Evolutionary conservation across 169 alveolate species (phyloP), one percentile per base, ranked within the genome.

Genomic region (Perkinsus olseni): DNA sequence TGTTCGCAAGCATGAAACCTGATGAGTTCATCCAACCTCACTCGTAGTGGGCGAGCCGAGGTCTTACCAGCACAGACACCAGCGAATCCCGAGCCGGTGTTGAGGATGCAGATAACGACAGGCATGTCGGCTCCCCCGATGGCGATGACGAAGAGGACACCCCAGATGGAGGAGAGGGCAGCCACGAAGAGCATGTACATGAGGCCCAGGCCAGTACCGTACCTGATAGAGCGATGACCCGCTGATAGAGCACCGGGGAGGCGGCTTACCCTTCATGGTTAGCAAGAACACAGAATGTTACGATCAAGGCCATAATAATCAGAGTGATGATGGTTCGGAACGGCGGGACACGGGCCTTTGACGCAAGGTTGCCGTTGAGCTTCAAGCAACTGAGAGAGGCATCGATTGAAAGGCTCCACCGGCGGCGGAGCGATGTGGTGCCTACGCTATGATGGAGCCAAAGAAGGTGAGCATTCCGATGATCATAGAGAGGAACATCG

Each of bases 101-200:
- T 97, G 91, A 97, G 94, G 95, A 96, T 97, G 48, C 98, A 96
- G 38, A 97, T 97, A 37, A 96, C 98, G 1, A 97, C 98, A 34
- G 99, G 99, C 99, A 97, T 97, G 94, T 97, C 99, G 91, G 98
- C 99, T 28, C 97, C 98, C 91, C 99, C 99, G 39, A 97, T 96
- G 34, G 98, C 95, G 94, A 97, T 96, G 74, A 97, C 97, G 74
- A 97, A 92, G 91, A 96, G 98, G 92, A 97, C 95, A 28, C 99
- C 98, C 38, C 95, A 93, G 74, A 96, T 92, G 93, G 93, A 93
- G 36, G 97, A 95, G 82, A 62, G 82, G 82, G 31, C 82, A 3
- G 82, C 82, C 13, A 62, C 82, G 34, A 62, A 62, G 82, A 62
- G 82, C 82, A 62, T 62, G 82, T 62, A 62, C 82, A 62, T 62